Conservation (phyloP, 768 basidiomycete genomes). For the Leccinum subgranulosum region DNA sequence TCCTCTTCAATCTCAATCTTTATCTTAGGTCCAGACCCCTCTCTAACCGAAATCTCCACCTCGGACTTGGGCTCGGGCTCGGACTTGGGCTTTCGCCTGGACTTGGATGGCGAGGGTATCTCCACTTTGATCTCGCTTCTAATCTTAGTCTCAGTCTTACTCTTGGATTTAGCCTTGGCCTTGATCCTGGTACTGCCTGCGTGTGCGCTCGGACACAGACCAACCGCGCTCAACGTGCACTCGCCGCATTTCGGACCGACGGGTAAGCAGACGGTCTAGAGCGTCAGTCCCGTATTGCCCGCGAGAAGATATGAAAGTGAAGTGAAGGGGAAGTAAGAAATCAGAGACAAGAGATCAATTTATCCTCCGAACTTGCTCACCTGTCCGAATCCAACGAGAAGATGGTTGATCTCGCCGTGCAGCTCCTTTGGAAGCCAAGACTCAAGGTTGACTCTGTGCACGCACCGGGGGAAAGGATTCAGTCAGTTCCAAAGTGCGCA, state of each 20-base stretch:
- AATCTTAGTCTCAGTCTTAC: constrained; percentile 38
- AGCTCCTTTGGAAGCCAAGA: constrained; percentile 80
- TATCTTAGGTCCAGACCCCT: background rate
- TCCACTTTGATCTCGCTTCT: background rate
- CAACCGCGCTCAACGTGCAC: constrained; percentile 53
- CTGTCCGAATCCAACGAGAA: constrained; percentile 86
- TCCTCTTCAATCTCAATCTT: background rate
- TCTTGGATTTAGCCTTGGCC: constrained; percentile 16
- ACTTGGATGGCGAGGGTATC: background rate
- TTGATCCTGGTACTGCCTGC: constrained; percentile 18
- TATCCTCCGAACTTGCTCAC: constrained; percentile 33
- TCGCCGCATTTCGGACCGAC: constrained; percentile 61
- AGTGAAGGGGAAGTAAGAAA: background rate
- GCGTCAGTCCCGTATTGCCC: background rate
- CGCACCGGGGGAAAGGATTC: background rate
- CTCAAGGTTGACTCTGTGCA: constrained; percentile 63
- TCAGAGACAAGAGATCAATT: background rate
- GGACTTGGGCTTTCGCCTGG: background rate
- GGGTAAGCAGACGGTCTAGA: constrained; percentile 64
- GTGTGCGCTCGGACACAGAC: constrained; percentile 68
- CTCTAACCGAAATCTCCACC: background rate
- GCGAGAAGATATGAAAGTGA: background rate
- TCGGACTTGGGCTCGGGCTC: background rate
- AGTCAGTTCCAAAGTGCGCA: background rate
- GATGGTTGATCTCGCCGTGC: constrained; percentile 71